These are phyloP conservation scores for Globisporangium alternatum DNA, from an alignment of 352 stramenopile genomes.

Conservation along the genomic window DNA sequence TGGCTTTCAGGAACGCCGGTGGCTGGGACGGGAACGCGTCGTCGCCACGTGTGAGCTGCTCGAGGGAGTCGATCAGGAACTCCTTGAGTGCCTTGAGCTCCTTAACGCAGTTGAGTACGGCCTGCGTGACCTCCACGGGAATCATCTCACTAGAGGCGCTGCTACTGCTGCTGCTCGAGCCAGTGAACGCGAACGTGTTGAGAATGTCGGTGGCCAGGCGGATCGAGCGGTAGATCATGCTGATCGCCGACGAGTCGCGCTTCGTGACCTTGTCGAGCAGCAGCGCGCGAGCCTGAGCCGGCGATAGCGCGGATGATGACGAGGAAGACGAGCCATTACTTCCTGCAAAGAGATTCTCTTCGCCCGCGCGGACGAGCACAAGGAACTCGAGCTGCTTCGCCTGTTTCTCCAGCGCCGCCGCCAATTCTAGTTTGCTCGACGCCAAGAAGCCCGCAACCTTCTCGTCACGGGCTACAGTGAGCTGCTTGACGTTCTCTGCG, in stretches of 20 bases:
- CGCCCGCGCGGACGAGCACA: constrained; percentile 20
- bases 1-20: constrained; percentile 19
- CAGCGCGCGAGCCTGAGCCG: constrained; percentile 23
- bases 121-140: constrained; percentile 54
- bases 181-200: constrained; percentile 36
- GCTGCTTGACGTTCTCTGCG: not conserved
- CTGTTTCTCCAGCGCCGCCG: constrained; percentile 37
- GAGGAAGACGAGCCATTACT: not conserved
- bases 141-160: constrained; percentile 35
- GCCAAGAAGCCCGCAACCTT: not conserved
- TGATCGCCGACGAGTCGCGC: constrained; percentile 54
- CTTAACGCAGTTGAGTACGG: constrained; percentile 60
- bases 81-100: constrained; percentile 75
- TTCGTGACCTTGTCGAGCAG: constrained; percentile 55
- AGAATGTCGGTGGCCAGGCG: constrained; percentile 65
- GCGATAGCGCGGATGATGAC: constrained; percentile 6
- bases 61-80: constrained; percentile 55
- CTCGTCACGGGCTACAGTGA: not conserved
- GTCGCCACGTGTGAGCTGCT: constrained; percentile 32
- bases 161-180: not conserved
- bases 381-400: constrained; percentile 45
- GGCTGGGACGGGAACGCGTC: constrained; percentile 21
- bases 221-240: constrained; percentile 67
- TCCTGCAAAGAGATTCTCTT: not conserved
- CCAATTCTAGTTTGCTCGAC: constrained; percentile 19